Evolutionary conservation across 228 moss, liverwort and hornwort genomes (phyloP), one percentile per base, ranked within the genome.

Genomic region (Sphagnum fallax): DNA sequence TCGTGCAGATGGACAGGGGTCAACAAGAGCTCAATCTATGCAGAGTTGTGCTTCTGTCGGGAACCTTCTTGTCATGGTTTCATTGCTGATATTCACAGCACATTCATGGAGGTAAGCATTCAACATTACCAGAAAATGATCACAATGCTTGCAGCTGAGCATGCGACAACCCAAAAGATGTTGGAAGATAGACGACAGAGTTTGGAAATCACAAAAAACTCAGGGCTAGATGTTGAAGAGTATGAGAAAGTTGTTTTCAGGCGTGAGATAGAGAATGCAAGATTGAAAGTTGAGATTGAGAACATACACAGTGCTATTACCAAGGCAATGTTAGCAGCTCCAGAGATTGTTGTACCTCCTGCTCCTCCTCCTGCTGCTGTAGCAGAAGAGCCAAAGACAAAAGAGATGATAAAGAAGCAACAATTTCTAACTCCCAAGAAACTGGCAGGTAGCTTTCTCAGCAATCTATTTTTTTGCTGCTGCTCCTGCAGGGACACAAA

Each of bases 11-110:
- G 75, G 78, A 62, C 69, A 57, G 75, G 77, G 52, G 69, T 67
- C 53, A 18, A 61, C n/a, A 71, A 69, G 12, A 55, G 53, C 4
- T 62, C 52, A 53, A 80, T 72, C 6, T 68, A 66, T 68, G 73
- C 65, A 7, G 73, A 80, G n/a, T 58, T 84, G 52, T 83, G 80
- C 53, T 73, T 65, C 18, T 80, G 73, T 52, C 55, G 74, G 62
- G 70, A 75, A 68, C 70, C 72, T 11, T 61, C 64, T 47, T 73
- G 80, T 71, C 67, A 73, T 8, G 77, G 77, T 16, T 32, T 83
- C 4, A 81, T 80, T 9, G 83, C 72, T 14, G 75, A 80, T 55
- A 52, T 53, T 61, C 66, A 72, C 0, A 83, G 77, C 52, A 67
- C 67, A n/a, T 70, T 77, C 16, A 63, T 68, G 6, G 67, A 67